Conservation (phyloP, 192 early-diverging fungal genomes). For the Blastocladiella britannica region DNA sequence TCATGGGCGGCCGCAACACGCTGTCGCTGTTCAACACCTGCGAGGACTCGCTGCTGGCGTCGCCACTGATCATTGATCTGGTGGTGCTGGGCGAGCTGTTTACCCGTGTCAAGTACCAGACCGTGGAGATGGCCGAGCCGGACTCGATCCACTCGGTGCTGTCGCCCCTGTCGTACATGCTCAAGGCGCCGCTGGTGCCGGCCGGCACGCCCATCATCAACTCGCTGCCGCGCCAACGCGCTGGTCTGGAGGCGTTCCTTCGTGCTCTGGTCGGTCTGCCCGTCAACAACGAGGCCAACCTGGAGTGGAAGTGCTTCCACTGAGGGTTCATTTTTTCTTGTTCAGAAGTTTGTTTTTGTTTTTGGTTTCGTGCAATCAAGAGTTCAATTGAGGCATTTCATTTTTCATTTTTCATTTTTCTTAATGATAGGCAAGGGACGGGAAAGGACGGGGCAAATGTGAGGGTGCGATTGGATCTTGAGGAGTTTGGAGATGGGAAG, state of each 20-base stretch:
- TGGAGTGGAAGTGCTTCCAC: constrained; percentile 65
- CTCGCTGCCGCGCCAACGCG: constrained; percentile 81
- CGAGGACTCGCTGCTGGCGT: constrained; percentile 95
- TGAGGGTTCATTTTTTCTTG: constrained; percentile 1
- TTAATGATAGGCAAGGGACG: no score
- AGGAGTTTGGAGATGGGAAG: no score
- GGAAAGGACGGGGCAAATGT: no score
- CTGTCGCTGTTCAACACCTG: constrained; percentile 98
- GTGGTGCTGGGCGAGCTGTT: constrained; percentile 89
- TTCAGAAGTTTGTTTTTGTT: neutral
- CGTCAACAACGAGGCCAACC: constrained; percentile 90
- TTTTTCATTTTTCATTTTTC: neutral
- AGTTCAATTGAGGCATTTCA: neutral
- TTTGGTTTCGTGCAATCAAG: neutral
- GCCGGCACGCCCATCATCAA: constrained; percentile 89
- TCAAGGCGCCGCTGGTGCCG: constrained; percentile 93
- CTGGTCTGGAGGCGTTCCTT: constrained; percentile 94
- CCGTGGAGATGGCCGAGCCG: constrained; percentile 49
- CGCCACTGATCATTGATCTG: constrained; percentile 91
- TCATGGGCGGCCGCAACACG: constrained; percentile 93
- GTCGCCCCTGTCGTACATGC: constrained; percentile 81
- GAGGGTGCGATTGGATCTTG: no score
- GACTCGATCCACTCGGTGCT: constrained; percentile 84
- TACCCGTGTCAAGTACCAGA: constrained; percentile 84
- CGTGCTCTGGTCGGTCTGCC: constrained; percentile 87